Percentiles rank a stretch among this genome's conserved stretches.
These are phyloP conservation scores for Coniferiporia sulphurascens DNA, from an alignment of 1,284 basidiomycete species.

Conservation along the genomic window DNA sequence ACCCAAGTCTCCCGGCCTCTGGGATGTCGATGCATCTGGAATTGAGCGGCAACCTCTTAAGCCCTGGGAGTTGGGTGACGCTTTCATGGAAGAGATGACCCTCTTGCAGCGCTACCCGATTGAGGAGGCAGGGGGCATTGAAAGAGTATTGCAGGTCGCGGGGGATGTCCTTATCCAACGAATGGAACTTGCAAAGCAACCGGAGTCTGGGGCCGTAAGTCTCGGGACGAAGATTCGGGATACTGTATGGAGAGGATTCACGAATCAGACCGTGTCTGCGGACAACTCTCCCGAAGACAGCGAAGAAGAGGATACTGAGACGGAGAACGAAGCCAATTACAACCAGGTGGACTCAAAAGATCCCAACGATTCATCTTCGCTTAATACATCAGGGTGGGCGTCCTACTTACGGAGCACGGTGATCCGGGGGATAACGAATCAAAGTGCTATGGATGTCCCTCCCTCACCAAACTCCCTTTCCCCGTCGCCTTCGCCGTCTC, in stretches of 20 bases:
- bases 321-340: conserved; percentile 23
- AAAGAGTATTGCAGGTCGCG: conserved; percentile 62
- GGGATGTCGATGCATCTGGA: conserved; percentile 44
- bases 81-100: conserved; percentile 60
- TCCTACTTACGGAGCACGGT: conserved; percentile 55
- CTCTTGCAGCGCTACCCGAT: conserved; percentile 62
- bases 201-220: conserved; percentile 34
- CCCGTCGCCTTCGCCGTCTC: conserved; percentile 26
- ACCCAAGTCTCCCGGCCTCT: conserved; percentile 43
- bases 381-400: conserved; percentile 35
- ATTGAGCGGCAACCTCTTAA: conserved; percentile 42
- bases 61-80: conserved; percentile 54
- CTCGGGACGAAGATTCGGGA: conserved; percentile 53
- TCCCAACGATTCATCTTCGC: conserved; percentile 23
- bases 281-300: conserved; percentile 35
- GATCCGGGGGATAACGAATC: conserved; percentile 72
- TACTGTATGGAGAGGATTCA: conserved; percentile 66
- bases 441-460: conserved; percentile 58
- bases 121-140: conserved; percentile 60
- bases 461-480: conserved; percentile 40
- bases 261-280: conserved; percentile 41
- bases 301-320: conserved; percentile 29
- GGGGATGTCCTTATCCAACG: conserved; percentile 52
- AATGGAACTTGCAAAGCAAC: conserved; percentile 33
- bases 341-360: conserved; percentile 36